Evolutionary conservation across 139 green algal species (phyloP).

Genomic region (Chlamydomonas asymmetrica): DNA sequence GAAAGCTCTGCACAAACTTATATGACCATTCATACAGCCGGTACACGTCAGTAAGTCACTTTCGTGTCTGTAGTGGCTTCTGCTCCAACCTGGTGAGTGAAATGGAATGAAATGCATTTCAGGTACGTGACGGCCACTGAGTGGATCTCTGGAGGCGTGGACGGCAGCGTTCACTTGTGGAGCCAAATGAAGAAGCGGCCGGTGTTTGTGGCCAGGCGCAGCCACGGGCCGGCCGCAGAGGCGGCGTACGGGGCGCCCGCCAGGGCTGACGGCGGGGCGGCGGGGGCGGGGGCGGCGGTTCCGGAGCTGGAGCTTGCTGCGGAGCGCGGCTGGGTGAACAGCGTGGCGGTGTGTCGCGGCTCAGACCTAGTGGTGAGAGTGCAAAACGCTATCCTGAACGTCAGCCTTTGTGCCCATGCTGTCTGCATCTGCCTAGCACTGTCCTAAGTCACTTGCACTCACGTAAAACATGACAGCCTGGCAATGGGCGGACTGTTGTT

Average conservation of each 20-base stretch:
- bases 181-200: constrained; percentile 79
- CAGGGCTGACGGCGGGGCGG: not conserved
- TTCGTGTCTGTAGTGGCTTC: not conserved
- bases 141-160: constrained; percentile 65
- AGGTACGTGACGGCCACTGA: constrained; percentile 66
- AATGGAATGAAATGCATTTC: no score
- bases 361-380: constrained; percentile 79
- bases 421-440: no score
- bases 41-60: no score
- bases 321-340: constrained; percentile 72
- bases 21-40: no score
- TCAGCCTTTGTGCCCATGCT: not conserved
- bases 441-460: no score
- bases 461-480: no score
- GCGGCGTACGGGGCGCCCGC: not conserved
- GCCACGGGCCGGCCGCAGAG: constrained; percentile 12
- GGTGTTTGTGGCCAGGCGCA: constrained; percentile 40
- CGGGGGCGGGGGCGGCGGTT: constrained; percentile 24
- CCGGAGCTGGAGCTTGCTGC: no score
- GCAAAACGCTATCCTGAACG: not conserved
- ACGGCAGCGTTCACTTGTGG: constrained; percentile 63
- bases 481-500: no score
- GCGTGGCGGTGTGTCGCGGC: constrained; percentile 68
- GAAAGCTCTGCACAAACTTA: no score
- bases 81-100: not conserved